Evolutionary conservation across 805 yeast genomes (phyloP).

Genomic region (Yueomyces sp.): DNA sequence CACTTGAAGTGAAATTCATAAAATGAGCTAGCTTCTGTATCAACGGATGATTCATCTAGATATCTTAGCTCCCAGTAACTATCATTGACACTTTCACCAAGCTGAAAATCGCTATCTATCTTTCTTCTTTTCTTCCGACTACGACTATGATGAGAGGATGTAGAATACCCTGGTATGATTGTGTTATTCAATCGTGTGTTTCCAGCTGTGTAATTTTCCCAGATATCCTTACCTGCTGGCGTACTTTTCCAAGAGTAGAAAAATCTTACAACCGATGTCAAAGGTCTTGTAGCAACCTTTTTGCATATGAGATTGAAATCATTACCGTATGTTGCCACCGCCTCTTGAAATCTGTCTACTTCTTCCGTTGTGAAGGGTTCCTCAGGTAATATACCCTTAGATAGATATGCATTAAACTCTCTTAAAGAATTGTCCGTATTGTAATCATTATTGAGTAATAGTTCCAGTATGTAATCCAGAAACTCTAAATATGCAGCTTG

Average conservation of each 20-base stretch:
- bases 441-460: slow-evolving; percentile 38
- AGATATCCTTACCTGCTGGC: slow-evolving; percentile 52
- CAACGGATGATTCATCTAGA: slow-evolving; percentile 47
- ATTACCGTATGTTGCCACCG: slow-evolving; percentile 58
- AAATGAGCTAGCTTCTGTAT: slow-evolving; percentile 34
- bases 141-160: slow-evolving; percentile 7
- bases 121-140: neutral
- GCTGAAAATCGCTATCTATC: too few species aligned
- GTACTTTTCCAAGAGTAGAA: slow-evolving; percentile 92
- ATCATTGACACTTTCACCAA: too few species aligned
- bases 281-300: slow-evolving; percentile 59
- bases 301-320: slow-evolving; percentile 64
- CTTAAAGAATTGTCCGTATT: slow-evolving; percentile 37
- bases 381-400: slow-evolving; percentile 51
- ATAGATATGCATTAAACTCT: slow-evolving; percentile 31
- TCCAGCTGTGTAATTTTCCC: slow-evolving; percentile 75
- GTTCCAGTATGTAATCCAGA: slow-evolving; percentile 54
- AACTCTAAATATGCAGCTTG: slow-evolving; percentile 66
- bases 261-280: slow-evolving; percentile 70
- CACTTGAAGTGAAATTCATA: slow-evolving; percentile 39
- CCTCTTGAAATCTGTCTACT: slow-evolving; percentile 55
- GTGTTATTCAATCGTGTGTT: slow-evolving; percentile 36
- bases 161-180: neutral
- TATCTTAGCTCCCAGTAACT: slow-evolving; percentile 14
- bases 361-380: slow-evolving; percentile 65